Conservation (phyloP, 192 early-diverging fungal species). For the Oehlia diaphana region DNA sequence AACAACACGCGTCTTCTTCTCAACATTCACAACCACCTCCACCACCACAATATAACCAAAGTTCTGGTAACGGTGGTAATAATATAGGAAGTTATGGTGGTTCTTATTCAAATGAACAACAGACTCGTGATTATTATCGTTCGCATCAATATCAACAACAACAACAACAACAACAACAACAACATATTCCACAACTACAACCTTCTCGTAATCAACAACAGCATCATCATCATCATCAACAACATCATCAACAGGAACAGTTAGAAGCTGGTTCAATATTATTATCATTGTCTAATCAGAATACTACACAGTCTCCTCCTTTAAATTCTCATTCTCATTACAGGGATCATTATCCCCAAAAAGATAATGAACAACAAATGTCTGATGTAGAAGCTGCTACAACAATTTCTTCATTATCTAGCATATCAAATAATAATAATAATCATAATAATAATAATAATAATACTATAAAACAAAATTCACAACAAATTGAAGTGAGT, state of each 20-base stretch:
- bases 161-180: too few species aligned
- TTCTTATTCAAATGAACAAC: neutral
- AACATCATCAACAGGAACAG: neutral
- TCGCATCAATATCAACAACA: neutral
- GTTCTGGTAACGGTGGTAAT: conserved; percentile 1
- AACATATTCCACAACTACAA: neutral
- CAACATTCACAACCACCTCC: neutral
- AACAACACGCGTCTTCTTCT: neutral
- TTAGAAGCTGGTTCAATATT: neutral
- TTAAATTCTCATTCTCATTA: neutral
- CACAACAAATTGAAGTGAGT: neutral
- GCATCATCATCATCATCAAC: too few species aligned
- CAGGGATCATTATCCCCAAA: conserved; percentile 4
- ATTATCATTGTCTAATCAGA: neutral
- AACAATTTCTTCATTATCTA: conserved; percentile 5
- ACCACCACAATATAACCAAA: neutral
- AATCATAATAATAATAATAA: neutral
- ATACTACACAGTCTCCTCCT: neutral
- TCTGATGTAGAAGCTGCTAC: conserved; percentile 10
- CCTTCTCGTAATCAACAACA: too few species aligned
- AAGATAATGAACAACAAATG: conserved; percentile 5
- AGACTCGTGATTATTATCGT: too few species aligned
- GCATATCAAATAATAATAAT: neutral
- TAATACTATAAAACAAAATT: too few species aligned
- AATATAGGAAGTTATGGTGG: neutral